Evolutionary conservation across 768 basidiomycete species (phyloP).

Genomic region (Phanerodontia chrysosporium): DNA sequence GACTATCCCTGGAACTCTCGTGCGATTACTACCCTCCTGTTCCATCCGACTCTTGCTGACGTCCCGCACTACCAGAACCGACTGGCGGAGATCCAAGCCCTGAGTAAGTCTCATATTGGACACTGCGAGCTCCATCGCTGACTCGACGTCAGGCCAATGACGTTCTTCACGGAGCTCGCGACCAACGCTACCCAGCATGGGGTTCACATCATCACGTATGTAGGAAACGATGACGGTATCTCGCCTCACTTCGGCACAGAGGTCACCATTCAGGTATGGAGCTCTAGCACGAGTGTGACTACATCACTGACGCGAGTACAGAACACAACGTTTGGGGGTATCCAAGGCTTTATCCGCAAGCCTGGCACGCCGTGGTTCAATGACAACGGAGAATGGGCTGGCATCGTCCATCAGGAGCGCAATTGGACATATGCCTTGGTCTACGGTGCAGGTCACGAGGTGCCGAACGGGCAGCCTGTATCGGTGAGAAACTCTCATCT

Average conservation of each 20-base stretch:
- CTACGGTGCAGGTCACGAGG: conserved; percentile 37
- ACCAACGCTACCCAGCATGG: conserved; percentile 52
- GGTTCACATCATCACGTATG: conserved; percentile 53
- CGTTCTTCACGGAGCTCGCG: conserved; percentile 59
- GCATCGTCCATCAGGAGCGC: conserved; percentile 73
- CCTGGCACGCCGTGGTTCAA: conserved; percentile 68
- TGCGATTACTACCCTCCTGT: not conserved
- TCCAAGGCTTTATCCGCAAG: conserved; percentile 65
- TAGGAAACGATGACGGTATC: conserved; percentile 67
- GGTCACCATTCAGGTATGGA: conserved; percentile 23
- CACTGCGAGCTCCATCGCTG: not conserved
- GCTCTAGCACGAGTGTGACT: not conserved
- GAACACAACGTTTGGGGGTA: conserved; percentile 79
- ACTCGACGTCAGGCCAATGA: conserved; percentile 45
- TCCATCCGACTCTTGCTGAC: not conserved
- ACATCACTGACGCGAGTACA: not conserved
- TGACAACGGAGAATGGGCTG: conserved; percentile 54
- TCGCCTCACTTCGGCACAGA: conserved; percentile 61
- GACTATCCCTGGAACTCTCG: conserved; percentile 4
- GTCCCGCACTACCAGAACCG: not conserved
- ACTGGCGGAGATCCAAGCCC: too few species aligned
- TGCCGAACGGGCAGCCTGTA: conserved; percentile 32
- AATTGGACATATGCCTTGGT: conserved; percentile 45
- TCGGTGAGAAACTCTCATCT: conserved; percentile 39
- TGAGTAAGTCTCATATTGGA: not conserved